A percentile compares a stretch with the other conserved stretches of the same genome.
Evolutionary conservation across 768 basidiomycete species (phyloP).

Genomic region (Leccinum boreale): DNA sequence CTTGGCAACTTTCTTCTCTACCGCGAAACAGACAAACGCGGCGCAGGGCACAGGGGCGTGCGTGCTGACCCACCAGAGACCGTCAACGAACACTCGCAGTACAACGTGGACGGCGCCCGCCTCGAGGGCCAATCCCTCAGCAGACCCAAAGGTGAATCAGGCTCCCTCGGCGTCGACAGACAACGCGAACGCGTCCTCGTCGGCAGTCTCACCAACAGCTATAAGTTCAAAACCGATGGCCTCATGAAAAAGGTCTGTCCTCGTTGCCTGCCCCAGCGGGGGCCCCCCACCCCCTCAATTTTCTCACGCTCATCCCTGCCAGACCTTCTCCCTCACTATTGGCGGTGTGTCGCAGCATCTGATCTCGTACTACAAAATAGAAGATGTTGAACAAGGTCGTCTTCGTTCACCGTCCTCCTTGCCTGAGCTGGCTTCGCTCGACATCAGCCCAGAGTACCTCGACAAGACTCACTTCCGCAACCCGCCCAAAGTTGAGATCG

Average conservation of each 20-base stretch:
- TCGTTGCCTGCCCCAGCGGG: constrained; percentile 1
- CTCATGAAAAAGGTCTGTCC: constrained; percentile 92
- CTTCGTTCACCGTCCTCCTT: constrained; percentile 85
- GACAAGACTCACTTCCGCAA: constrained; percentile 89
- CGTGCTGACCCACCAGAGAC: constrained; percentile 42
- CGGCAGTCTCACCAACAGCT: constrained; percentile 88
- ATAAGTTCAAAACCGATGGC: constrained; percentile 90
- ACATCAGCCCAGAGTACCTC: constrained; percentile 85
- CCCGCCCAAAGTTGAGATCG: constrained; percentile 85
- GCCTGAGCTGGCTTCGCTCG: constrained; percentile 81
- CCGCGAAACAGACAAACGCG: constrained; percentile 87
- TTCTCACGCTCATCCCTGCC: constrained; percentile 29
- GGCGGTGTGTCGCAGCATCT: constrained; percentile 85
- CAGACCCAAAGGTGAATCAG: constrained; percentile 56
- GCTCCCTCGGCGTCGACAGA: constrained; percentile 53
- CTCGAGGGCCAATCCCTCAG: constrained; percentile 50
- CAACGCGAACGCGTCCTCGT: constrained; percentile 78
- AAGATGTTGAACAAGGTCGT: constrained; percentile 86
- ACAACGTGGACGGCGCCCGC: constrained; percentile 32
- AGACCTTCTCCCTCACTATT: constrained; percentile 92
- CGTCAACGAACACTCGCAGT: constrained; percentile 37
- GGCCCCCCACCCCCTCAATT: not conserved
- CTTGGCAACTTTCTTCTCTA: constrained; percentile 95
- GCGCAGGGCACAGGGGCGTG: constrained; percentile 56
- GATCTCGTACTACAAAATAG: constrained; percentile 91